Evolutionary conservation across 2,329 filamentous ascomycete species (phyloP).

Genomic region (Penicillium frequentans): DNA sequence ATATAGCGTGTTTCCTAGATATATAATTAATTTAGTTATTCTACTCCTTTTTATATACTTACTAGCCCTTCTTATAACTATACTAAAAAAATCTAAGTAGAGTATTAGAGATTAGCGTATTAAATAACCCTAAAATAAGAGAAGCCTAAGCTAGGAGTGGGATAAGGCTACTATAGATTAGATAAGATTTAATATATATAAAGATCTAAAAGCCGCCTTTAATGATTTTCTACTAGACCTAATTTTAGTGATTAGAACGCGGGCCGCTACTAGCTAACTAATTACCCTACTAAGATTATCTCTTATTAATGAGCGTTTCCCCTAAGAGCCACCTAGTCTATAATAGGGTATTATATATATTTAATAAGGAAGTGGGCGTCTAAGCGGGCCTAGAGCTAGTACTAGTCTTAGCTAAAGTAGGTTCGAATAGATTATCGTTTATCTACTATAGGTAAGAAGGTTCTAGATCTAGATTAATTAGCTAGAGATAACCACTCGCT

Average conservation of each 20-base stretch:
- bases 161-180: too few species aligned
- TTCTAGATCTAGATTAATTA: background rate
- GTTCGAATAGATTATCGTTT: background rate
- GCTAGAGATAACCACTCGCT: background rate
- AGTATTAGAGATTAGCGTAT: too few species aligned
- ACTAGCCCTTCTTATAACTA: too few species aligned
- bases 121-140: too few species aligned
- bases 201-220: background rate
- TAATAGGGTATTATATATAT: fast-evolving
- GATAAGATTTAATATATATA: background rate
- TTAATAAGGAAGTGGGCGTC: background rate
- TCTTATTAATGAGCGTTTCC: background rate
- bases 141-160: too few species aligned
- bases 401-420: background rate
- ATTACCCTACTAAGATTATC: background rate
- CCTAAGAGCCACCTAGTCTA: background rate
- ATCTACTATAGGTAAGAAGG: background rate
- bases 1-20: background rate
- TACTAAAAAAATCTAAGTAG: too few species aligned
- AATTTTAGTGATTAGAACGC: background rate
- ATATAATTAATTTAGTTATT: background rate
- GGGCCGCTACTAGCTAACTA: background rate
- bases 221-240: background rate
- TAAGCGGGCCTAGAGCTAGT: background rate
- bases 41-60: background rate